Evolutionary conservation across 306 rosid genomes (phyloP), one percentile per base, ranked within the genome.

Genomic region (Crotalaria pallida): DNA sequence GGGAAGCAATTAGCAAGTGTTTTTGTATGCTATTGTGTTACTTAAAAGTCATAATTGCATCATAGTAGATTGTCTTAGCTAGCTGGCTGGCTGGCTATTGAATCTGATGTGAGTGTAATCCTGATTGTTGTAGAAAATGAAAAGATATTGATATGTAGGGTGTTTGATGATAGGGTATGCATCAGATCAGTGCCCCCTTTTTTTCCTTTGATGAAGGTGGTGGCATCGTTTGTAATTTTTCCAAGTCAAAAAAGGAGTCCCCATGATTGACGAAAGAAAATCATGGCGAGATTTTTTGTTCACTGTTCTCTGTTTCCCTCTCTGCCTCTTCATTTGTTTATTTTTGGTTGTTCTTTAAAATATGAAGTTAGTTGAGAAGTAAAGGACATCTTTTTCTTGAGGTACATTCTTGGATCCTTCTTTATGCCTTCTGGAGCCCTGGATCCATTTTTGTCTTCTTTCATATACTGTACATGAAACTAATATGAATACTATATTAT

Each of bases 281-380:
- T 83, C 90, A 83, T 72, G 88, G 94, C 66, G 94, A 81, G 94
- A 88, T 85, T 88, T 85, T 88, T 31, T 79, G 21, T 36, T 52
- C 18, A 4, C 0, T 16, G 24, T 50, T 23, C 15, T 23, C 11
- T 50, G 0, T 33, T 43, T 8, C 5, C 11, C 22, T 38, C 53
- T 34, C 45, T 22, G 18, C 21, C 19, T 15, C 24, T 55, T 19
- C 63, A 7, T 31, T 16, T 43, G 55, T n/a, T 26, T 45, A 8
- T 27, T 48, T 13, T 47, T 18, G 24, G 24, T 43, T 3, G 52
- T 13, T 22, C 38, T 19, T 21, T 50, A 23, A 12, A n/a, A n/a
- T 44, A 13, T 4, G 0, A 43, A 43, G 17, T 43, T 43, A 43
- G 15, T 43, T 44, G 17, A 44, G 18, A 44, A 44, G 15, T 44